A percentile compares a stretch with the other conserved stretches of the same genome.
Conservation (phyloP, 2,329 filamentous ascomycete genomes). For the Scedosporium minutisporum region DNA sequence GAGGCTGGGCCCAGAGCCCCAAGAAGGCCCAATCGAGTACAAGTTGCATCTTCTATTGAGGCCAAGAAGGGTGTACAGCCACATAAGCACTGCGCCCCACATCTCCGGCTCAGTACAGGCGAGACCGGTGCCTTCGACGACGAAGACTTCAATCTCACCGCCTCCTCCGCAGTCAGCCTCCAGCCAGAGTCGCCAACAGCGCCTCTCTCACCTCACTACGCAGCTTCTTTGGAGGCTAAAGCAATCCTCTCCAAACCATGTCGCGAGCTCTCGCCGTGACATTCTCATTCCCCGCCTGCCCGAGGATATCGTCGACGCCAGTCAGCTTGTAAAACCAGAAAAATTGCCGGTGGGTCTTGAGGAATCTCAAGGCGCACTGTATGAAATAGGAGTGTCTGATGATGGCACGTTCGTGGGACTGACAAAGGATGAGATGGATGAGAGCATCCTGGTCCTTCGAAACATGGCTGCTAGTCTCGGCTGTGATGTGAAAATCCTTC, state of each 20-base stretch:
- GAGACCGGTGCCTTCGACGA: slow-evolving; percentile 12
- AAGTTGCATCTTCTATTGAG: slow-evolving; percentile 85
- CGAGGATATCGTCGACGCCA: slow-evolving; percentile 43
- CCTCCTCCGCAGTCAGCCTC: slow-evolving; percentile 32
- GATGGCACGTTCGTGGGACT: slow-evolving; percentile 86
- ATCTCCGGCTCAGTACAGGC: slow-evolving; percentile 6
- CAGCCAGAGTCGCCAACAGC: slow-evolving; percentile 66
- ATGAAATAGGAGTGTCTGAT: slow-evolving; percentile 93
- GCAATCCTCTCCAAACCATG: slow-evolving; percentile 87
- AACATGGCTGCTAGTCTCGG: slow-evolving; percentile 91
- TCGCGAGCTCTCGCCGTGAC: slow-evolving; percentile 64
- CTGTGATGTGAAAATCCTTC: slow-evolving; percentile 71
- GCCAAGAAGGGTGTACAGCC: slow-evolving; percentile 62
- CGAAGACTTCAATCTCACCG: slow-evolving; percentile 15
- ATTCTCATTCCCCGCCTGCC: slow-evolving; percentile 68
- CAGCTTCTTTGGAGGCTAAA: slow-evolving; percentile 91
- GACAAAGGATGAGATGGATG: slow-evolving; percentile 81
- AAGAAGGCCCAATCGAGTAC: slow-evolving; percentile 92
- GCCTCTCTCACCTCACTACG: slow-evolving; percentile 85
- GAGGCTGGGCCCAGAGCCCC: slow-evolving; percentile 79
- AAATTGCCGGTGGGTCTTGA: slow-evolving; percentile 71
- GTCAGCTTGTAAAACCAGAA: slow-evolving; percentile 35
- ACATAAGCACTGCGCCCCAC: slow-evolving; percentile 49
- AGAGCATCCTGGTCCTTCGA: slow-evolving; percentile 74
- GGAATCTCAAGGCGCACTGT: slow-evolving; percentile 84